These are phyloP conservation scores for Colletotrichum navitas DNA, from an alignment of 2,329 filamentous ascomycete species.

Conservation along the genomic window DNA sequence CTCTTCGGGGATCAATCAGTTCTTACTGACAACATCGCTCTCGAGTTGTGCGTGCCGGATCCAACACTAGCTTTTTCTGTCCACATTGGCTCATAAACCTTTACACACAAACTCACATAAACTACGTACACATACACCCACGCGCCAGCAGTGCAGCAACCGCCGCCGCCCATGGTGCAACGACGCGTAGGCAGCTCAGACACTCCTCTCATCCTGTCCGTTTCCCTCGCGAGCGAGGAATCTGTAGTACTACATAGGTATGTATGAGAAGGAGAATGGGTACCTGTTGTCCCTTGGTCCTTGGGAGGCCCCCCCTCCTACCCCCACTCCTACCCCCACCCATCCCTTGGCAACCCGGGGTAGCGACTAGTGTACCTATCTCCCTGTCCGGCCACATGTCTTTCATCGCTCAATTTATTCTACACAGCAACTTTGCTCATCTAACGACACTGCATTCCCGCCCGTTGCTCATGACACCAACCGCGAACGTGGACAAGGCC, in stretches of 20 bases:
- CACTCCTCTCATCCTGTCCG: constrained; percentile 25
- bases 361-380: not conserved
- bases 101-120: constrained; percentile 1
- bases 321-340: not conserved
- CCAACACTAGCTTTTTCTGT: constrained; percentile 6
- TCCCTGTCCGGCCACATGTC: constrained; percentile 38
- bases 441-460: constrained; percentile 24
- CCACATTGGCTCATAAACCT: not conserved
- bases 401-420: constrained; percentile 13
- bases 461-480: constrained; percentile 35
- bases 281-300: not conserved
- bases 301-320: not conserved
- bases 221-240: not conserved
- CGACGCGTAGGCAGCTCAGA: constrained; percentile 15
- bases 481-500: constrained; percentile 17
- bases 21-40: constrained; percentile 11
- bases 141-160: no score
- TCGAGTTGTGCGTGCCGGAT: not conserved
- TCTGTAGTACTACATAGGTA: not conserved
- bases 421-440: constrained; percentile 38
- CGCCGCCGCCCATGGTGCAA: constrained; percentile 7
- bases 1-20: not conserved
- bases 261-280: not conserved
- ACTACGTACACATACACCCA: no score
- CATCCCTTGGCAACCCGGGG: not conserved